Conservation (phyloP, 805 yeast genomes). For the Nakazawaea holstii region DNA sequence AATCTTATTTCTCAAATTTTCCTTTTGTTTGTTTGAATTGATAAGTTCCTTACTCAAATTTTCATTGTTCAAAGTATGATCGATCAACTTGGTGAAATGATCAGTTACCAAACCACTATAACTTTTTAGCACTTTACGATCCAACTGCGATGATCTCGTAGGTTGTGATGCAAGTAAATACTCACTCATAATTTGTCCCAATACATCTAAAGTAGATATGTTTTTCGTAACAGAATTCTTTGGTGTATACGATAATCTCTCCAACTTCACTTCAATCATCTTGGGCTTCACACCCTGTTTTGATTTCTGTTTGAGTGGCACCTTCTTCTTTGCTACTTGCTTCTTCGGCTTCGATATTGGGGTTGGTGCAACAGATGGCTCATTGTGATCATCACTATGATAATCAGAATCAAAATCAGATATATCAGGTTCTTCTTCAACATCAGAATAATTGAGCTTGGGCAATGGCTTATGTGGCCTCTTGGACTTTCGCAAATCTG, state of each 20-base stretch:
- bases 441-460: slow-evolving; percentile 1
- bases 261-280: slow-evolving; percentile 8
- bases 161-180: slow-evolving; percentile 19
- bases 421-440: slow-evolving; percentile 10
- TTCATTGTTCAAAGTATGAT: slow-evolving; percentile 29
- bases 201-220: slow-evolving; percentile 27
- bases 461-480: background rate
- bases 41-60: slow-evolving; percentile 23
- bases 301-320: background rate
- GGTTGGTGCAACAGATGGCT: background rate
- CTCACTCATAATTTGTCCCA: slow-evolving; percentile 25
- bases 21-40: slow-evolving; percentile 23
- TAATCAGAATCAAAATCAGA: slow-evolving; percentile 9
- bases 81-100: slow-evolving; percentile 28
- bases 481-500: background rate
- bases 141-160: slow-evolving; percentile 13
- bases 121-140: slow-evolving; percentile 7
- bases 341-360: background rate
- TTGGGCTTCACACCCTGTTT: background rate
- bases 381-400: background rate
- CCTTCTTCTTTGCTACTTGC: background rate
- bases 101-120: slow-evolving; percentile 19
- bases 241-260: slow-evolving; percentile 9
- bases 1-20: slow-evolving; percentile 23
- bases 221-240: slow-evolving; percentile 7